phyloP scores from a whole-genome alignment of 164 flowering plant genomes.

The Macadamia tetraphylla region DNA sequence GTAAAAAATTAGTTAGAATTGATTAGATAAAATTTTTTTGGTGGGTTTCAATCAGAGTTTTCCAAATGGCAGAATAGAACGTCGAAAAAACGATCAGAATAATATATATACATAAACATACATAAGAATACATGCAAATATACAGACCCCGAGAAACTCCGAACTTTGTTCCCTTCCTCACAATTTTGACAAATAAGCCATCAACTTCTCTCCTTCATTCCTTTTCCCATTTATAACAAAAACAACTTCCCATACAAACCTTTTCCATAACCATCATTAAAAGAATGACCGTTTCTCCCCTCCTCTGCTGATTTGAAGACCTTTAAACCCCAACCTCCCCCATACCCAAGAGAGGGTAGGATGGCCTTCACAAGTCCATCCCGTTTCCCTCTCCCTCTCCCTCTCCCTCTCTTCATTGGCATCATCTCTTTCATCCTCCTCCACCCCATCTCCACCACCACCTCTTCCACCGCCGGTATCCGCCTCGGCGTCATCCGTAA shows the following conservation, averaged over 20 bases:
- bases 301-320: background rate
- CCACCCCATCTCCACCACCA: slow-evolving; percentile 19
- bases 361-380: slow-evolving; percentile 39
- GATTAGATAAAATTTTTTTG: too few relatives aligned
- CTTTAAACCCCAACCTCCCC: background rate
- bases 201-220: slow-evolving; percentile 4
- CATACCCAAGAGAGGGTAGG: slow-evolving; percentile 26
- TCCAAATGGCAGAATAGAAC: too few relatives aligned
- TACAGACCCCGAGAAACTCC: slow-evolving; percentile 2
- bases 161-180: slow-evolving; percentile 24
- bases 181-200: slow-evolving; percentile 4
- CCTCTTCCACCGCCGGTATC: slow-evolving; percentile 13
- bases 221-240: background rate
- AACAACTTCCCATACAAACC: slow-evolving; percentile 1
- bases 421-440: slow-evolving; percentile 43
- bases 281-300: slow-evolving; percentile 7
- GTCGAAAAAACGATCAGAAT: too few relatives aligned
- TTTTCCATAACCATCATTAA: slow-evolving; percentile 15
- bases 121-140: too few relatives aligned
- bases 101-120: too few relatives aligned
- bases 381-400: slow-evolving; percentile 17
- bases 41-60: too few relatives aligned
- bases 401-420: slow-evolving; percentile 26
- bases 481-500: slow-evolving; percentile 23
- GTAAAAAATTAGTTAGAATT: too few relatives aligned